Evolutionary conservation across 768 basidiomycete genomes (phyloP).

Genomic region (Suillus decipiens): DNA sequence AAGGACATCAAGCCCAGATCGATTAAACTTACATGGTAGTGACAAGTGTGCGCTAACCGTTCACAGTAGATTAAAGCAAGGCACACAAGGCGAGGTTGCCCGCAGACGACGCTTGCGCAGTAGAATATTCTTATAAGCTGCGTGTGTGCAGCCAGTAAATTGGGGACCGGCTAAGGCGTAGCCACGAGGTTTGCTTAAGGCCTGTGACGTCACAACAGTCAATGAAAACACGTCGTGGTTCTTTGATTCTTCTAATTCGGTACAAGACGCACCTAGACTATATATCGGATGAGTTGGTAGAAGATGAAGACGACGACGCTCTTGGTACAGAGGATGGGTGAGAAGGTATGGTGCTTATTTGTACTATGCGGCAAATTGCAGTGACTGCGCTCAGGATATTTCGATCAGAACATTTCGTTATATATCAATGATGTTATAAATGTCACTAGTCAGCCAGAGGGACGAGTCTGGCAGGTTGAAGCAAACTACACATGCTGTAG

Average conservation of each 20-base stretch:
- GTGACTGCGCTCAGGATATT: background rate
- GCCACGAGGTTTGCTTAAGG: constrained; percentile 8
- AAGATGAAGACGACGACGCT: background rate
- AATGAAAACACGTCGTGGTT: constrained; percentile 4
- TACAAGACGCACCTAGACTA: background rate
- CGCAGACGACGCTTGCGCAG: constrained; percentile 7
- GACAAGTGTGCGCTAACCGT: constrained; percentile 3
- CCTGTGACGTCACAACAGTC: constrained; percentile 4
- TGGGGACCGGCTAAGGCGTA: constrained; percentile 2
- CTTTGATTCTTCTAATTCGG: background rate
- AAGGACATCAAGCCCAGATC: constrained; percentile 7
- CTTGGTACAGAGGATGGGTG: background rate
- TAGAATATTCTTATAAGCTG: constrained; percentile 1
- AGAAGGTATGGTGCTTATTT: background rate
- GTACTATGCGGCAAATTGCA: background rate
- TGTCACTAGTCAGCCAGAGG: background rate
- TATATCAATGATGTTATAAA: background rate
- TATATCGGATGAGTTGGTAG: background rate
- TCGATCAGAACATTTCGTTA: background rate
- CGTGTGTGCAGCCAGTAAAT: constrained; percentile 9
- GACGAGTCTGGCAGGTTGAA: background rate
- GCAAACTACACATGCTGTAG: background rate
- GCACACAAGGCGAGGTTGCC: constrained; percentile 9
- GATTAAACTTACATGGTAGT: constrained; percentile 4
- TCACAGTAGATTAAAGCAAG: constrained; percentile 7